A percentile compares a stretch with the other conserved stretches of the same genome.
phyloP scores from a whole-genome alignment of 345 rosid species.

The Trapa incisa region DNA sequence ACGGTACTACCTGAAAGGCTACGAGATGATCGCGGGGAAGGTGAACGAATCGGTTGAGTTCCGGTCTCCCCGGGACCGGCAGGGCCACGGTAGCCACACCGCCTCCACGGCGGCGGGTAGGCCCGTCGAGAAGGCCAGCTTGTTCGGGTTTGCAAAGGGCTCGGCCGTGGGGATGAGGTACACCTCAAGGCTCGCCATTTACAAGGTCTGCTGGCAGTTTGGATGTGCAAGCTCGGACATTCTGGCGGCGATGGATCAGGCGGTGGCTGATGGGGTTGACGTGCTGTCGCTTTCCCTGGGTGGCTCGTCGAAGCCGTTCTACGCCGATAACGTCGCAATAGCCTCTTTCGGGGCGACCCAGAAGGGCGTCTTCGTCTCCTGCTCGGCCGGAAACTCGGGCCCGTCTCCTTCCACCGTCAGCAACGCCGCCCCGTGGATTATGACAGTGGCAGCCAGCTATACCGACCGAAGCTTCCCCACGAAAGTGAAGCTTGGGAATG shows the following conservation, averaged over 20 bases:
- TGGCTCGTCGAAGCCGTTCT: slow-evolving; percentile 40
- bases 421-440: slow-evolving; percentile 75
- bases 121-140: slow-evolving; percentile 28
- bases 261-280: slow-evolving; percentile 62
- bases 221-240: slow-evolving; percentile 56
- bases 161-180: slow-evolving; percentile 55
- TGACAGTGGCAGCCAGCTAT: slow-evolving; percentile 81
- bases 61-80: slow-evolving; percentile 55
- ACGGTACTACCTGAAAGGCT: slow-evolving; percentile 45
- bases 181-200: slow-evolving; percentile 54
- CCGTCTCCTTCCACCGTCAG: slow-evolving; percentile 34
- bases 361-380: slow-evolving; percentile 58
- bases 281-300: slow-evolving; percentile 68
- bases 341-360: slow-evolving; percentile 46
- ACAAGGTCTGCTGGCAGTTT: slow-evolving; percentile 57
- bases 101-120: slow-evolving; percentile 70
- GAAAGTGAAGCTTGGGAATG: slow-evolving; percentile 36
- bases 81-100: slow-evolving; percentile 83
- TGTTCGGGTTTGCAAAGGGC: slow-evolving; percentile 48
- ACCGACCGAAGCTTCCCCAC: slow-evolving; percentile 56
- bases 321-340: slow-evolving; percentile 37
- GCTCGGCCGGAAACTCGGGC: slow-evolving; percentile 76
- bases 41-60: slow-evolving; percentile 38
- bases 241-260: slow-evolving; percentile 57
- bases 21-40: slow-evolving; percentile 33